Evolutionary conservation across 2,329 filamentous ascomycete species (phyloP), one percentile per base, ranked within the genome.

Genomic region (Phoma herbarum): DNA sequence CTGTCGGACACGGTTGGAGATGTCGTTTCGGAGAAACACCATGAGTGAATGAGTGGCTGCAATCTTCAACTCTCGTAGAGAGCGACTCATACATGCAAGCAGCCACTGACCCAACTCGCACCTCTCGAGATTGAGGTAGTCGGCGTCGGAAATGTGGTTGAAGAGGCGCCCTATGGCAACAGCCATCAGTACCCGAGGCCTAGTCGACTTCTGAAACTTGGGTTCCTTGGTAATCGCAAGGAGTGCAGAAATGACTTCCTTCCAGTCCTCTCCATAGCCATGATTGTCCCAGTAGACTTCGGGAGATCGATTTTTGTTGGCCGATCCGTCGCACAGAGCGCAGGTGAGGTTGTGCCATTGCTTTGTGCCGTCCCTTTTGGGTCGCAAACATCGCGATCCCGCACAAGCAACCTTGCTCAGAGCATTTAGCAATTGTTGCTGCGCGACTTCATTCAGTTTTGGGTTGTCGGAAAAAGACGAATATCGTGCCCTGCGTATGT

Each of bases 51-150:
- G 84, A 33, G 90, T 90, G 57, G 93, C 90, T 35, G 90, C 90
- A 67, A 97, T 86, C 29, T 94, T 88, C 26, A 98, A 80, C 74
- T 98, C 95, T 71, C 94, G 86, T 20, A 92, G 77, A 1, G 93
- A 96, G 75, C 93, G 96, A 63, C 89, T 88, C 37, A 98, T 80
- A 0, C 90, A 92, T 65, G 90, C 86, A 4, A 97, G 79, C 70
- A 92, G 93, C 86, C 91, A 94, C 69, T 93, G 88, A 0, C 91
- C 93, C 39, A 92, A 79, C 0, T 79, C 75, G 9, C 91, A 93
- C 1, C 79, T 81, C 58, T 88, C 85, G 2, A 97, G 79, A 63
- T 91, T 86, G 28, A 94, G 78, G 52, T 90, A 81, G 3, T 83
- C 80, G 0, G 80, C 62, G 51, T 86, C 83, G 16, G 81, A 79